Evolutionary conservation across 2,329 filamentous ascomycete species (phyloP).

Genomic region (Alternaria novae-zelandiae): DNA sequence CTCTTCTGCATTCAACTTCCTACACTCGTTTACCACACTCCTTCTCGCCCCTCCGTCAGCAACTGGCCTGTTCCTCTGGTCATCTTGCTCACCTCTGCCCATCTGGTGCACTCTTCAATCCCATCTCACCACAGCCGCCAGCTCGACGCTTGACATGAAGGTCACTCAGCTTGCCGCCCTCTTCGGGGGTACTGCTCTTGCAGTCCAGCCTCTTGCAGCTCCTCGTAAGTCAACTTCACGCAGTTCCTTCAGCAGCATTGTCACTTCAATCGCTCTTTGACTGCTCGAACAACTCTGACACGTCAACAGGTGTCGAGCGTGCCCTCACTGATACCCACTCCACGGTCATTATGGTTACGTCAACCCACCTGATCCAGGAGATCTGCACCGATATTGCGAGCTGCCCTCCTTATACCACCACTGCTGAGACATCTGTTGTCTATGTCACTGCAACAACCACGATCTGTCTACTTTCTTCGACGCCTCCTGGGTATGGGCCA

Average conservation of each 20-base stretch:
- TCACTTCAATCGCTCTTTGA: not conserved
- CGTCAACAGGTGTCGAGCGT: slow-evolving; percentile 14
- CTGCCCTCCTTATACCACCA: slow-evolving; percentile 47
- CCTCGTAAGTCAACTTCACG: slow-evolving; percentile 24
- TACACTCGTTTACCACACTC: slow-evolving; percentile 35
- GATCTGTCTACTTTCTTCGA: slow-evolving; percentile 45
- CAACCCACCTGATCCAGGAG: slow-evolving; percentile 48
- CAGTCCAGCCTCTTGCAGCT: slow-evolving; percentile 25
- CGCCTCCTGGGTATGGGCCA: slow-evolving; percentile 19
- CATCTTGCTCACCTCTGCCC: slow-evolving; percentile 23
- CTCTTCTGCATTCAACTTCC: slow-evolving; percentile 20
- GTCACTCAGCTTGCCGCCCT: slow-evolving; percentile 28
- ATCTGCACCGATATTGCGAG: slow-evolving; percentile 44
- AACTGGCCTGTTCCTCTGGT: slow-evolving; percentile 11
- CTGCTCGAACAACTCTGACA: slow-evolving; percentile 10
- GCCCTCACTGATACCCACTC: slow-evolving; percentile 37
- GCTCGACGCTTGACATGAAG: slow-evolving; percentile 35
- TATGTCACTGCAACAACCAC: slow-evolving; percentile 51
- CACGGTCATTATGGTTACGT: slow-evolving; percentile 49
- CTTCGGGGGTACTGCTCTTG: slow-evolving; percentile 30
- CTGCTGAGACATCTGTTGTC: slow-evolving; percentile 46
- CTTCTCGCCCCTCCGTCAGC: slow-evolving; percentile 13
- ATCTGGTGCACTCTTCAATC: slow-evolving; percentile 26
- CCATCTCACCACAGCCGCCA: slow-evolving; percentile 13
- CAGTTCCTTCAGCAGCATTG: not conserved